Evolutionary conservation across 805 yeast species (phyloP), one percentile per base, ranked within the genome.

Genomic region (Kodamaea kaohsiungensis): DNA sequence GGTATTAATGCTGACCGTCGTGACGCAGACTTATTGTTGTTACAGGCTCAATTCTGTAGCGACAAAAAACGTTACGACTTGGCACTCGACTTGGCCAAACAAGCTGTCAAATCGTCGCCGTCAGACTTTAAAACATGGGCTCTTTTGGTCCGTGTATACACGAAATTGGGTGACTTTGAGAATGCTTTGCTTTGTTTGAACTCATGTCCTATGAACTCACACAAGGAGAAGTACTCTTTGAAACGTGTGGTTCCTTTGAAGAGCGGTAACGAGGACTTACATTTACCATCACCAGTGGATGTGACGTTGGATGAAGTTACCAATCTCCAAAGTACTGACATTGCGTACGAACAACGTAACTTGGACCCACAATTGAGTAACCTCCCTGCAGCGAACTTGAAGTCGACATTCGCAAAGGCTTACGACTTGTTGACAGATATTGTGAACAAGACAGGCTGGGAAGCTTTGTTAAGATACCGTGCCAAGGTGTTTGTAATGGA

Each of bases 171-270:
- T 25, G 86, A 87, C 67, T 82, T 83, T 65, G 92, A 88, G 65
- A 81, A 86, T 60, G 89, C 95, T 1, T 73, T 89, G 51, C 70
- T 88, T 53, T 82, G 91, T 1, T 75, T 89, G 59, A 89, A 89
- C 62, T 85, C 93, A 13, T 87, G 92, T 63, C 96, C 96, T 19
- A 87, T 89, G 91, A 85, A 85, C 52, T 82, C 88, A 9, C 83
- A 85, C 62, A 86, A 84, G 64, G 95, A 88, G 61, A 81, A 81
- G 57, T 88, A 76, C 65, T 75, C 78, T 18, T 76, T 87, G 61
- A 83, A 80, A 64, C 75, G 95, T 62, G 78, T 86, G 3, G 81
- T 82, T 9, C 80, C 83, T 25, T 79, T 85, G 17, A 68, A 71
- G 22, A 69, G 71, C 13, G 76, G 77, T 15, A 65, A 75, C 16